A percentile compares a stretch with the other conserved stretches of the same genome.
Conservation (phyloP, 2,329 filamentous ascomycete genomes). For the Fusarium floridanum region DNA sequence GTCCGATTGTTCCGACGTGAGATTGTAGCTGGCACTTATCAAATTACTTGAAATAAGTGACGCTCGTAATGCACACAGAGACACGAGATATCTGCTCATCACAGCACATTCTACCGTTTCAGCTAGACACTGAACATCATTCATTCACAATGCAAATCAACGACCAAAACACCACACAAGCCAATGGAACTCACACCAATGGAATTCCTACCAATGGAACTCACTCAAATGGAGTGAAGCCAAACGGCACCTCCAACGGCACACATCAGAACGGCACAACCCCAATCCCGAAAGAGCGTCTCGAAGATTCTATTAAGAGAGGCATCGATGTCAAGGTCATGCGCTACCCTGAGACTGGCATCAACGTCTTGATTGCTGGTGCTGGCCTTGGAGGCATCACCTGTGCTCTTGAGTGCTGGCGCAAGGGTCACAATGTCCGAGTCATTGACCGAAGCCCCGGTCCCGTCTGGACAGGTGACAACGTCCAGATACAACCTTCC, state of each 20-base stretch:
- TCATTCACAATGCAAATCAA: neutral
- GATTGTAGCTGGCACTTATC: neutral
- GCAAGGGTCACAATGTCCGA: constrained; percentile 33
- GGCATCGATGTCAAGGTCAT: constrained; percentile 26
- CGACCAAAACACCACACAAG: neutral
- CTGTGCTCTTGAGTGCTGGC: constrained; percentile 32
- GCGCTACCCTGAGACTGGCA: constrained; percentile 29
- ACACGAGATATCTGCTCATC: neutral
- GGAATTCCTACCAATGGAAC: neutral
- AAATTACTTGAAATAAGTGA: neutral
- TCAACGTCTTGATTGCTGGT: constrained; percentile 26
- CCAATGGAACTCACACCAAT: neutral
- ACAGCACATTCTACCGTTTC: neutral
- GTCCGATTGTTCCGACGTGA: neutral
- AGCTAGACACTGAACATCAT: neutral
- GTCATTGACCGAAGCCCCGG: constrained; percentile 23
- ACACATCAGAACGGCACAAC: constrained; percentile 7
- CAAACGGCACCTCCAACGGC: constrained; percentile 1
- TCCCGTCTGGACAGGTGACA: constrained; percentile 31
- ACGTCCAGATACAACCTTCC: constrained; percentile 32
- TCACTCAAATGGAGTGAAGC: neutral
- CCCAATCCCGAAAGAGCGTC: neutral
- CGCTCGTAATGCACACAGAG: neutral
- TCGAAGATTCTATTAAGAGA: constrained; percentile 9
- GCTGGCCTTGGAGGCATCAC: constrained; percentile 23